Base-by-base conservation (phyloP, 2,329 filamentous ascomycete species). In the Endothia cerciana region DNA sequence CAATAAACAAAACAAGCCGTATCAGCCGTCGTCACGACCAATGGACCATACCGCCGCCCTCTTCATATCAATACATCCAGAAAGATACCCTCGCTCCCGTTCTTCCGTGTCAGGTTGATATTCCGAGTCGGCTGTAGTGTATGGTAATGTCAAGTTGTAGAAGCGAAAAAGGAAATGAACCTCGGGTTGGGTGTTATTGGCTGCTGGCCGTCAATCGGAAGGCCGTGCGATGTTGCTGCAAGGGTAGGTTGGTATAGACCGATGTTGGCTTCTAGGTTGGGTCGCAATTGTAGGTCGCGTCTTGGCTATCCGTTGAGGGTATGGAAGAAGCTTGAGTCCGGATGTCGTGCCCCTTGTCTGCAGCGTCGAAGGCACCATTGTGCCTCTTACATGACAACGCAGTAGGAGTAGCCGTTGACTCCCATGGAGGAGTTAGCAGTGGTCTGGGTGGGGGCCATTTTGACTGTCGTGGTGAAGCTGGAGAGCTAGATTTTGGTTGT, bases 311-410 rank as follows among this genome's bases (percentile, higher is more conserved):
- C 22, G 11, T 19, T 3, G 25, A 25, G 15, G 15, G 1, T 6
- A 6, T 4, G 25, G 25, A 8, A 22, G 3, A 49, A 22, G 11
- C 28, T 28, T 51, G 22, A 2, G n/a, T 30, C 25, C 15, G 8
- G 25, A 17, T 25, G 25, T 51, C 11, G 11, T 15, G 5, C 13
- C 11, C 47, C 25, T 30, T 25, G 43, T 45, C 36, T 51, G 60
- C 64, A 63, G 43, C 19, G 53, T 30, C 53, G 53, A 43, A 59
- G 22, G 43, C 64, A 17, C 25, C 43, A 22, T 40, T 13, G 19
- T 6, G 25, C 11, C 1, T 30, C 74, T 73, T 76, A 76, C 73
- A 76, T 74, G 71, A 75, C 71, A 70, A 74, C 70, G 70, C 74
- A 77, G 72, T 73, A 73, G 70, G 67, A 70, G 67, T 70, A 69